Percentiles rank a stretch among this genome's conserved stretches.
Conservation (phyloP, 805 yeast species). For the Suhomyces pyralidae region DNA sequence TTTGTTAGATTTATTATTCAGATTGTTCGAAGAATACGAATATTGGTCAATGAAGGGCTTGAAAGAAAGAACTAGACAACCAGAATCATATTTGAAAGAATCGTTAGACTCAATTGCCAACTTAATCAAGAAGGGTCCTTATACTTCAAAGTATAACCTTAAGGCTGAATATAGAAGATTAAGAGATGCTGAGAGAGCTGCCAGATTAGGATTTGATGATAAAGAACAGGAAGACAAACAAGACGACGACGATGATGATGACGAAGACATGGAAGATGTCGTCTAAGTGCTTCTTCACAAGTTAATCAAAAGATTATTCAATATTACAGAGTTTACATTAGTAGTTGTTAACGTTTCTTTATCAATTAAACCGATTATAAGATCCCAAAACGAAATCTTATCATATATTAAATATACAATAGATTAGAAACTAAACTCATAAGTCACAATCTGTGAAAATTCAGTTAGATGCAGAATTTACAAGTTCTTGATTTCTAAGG, state of each 20-base stretch:
- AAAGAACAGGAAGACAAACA: constrained; percentile 40
- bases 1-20: constrained; percentile 80
- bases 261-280: constrained; percentile 78
- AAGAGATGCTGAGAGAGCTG: constrained; percentile 73
- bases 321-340: not conserved
- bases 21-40: constrained; percentile 89
- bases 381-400: constrained; percentile 3
- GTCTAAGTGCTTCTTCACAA: constrained; percentile 26
- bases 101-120: constrained; percentile 86
- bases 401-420: constrained; percentile 10
- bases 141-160: constrained; percentile 85
- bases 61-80: constrained; percentile 91
- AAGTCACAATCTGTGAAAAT: constrained; percentile 2
- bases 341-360: not conserved
- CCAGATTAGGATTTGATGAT: constrained; percentile 51
- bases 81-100: constrained; percentile 88
- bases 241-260: constrained; percentile 63
- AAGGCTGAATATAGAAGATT: constrained; percentile 86
- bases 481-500: constrained; percentile 63
- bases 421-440: constrained; percentile 8
- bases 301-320: not conserved
- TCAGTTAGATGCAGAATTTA: constrained; percentile 21
- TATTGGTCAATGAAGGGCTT: constrained; percentile 96
- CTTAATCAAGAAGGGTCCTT: constrained; percentile 91
- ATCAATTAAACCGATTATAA: constrained; percentile 4